Percentiles rank a stretch among this genome's conserved stretches.
Conservation (phyloP, 2,329 filamentous ascomycete species). For the Stylonectria norvegica region DNA sequence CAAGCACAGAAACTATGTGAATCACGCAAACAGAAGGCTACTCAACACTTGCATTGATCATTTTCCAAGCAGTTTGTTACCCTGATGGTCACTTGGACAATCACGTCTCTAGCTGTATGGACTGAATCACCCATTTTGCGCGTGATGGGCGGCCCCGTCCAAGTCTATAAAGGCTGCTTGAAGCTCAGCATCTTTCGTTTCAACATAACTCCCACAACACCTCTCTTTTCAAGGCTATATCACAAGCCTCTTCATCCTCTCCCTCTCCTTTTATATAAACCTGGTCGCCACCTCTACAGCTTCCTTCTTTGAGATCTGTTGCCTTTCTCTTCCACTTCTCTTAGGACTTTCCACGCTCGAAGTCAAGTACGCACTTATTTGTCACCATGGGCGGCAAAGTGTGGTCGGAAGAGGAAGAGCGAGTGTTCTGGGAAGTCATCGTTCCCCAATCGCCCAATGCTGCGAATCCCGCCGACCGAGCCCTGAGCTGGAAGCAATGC, state of each 20-base stretch:
- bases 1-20: too few species aligned
- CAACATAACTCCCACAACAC: too few species aligned
- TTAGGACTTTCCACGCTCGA: slow-evolving; percentile 1
- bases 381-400: slow-evolving; percentile 47
- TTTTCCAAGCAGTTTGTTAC: too few species aligned
- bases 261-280: too few species aligned
- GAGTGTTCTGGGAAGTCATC: slow-evolving; percentile 44
- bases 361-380: not conserved
- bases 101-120: slow-evolving; percentile 6
- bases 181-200: slow-evolving; percentile 2
- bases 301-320: not conserved
- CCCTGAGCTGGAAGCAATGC: slow-evolving; percentile 37
- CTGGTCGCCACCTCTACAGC: too few species aligned
- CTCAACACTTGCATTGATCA: too few species aligned
- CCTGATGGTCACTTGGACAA: slow-evolving; percentile 3
- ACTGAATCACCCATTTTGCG: slow-evolving; percentile 25
- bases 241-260: not conserved
- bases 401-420: slow-evolving; percentile 49
- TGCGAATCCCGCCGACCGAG: slow-evolving; percentile 16
- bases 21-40: too few species aligned
- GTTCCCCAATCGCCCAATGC: slow-evolving; percentile 37
- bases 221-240: too few species aligned
- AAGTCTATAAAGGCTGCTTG: slow-evolving; percentile 17
- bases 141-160: slow-evolving; percentile 1
- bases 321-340: not conserved